Evolutionary conservation across 1,284 basidiomycete species (phyloP), one percentile per base, ranked within the genome.

Genomic region (Anthracocystis panici-leucophaei): DNA sequence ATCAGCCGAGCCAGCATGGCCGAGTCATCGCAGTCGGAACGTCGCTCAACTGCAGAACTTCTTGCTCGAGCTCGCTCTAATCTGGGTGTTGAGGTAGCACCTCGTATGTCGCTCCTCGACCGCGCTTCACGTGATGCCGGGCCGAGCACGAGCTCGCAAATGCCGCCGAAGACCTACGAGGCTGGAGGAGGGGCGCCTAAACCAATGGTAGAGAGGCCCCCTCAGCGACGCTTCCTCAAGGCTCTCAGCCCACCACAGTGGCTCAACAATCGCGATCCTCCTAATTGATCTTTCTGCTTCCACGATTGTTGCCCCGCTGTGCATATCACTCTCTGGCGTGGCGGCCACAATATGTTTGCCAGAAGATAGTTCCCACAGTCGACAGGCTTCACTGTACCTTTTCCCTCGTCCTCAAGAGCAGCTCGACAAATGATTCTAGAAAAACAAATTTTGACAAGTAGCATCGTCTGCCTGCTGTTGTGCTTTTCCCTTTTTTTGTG

Each of bases 151-250:
- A 44, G 53, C 42, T n/a, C 20, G 9, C 54, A 18, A 27, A 20
- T 18, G 29, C 31, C 41, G 23, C 21, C 41, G 2, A 23, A 14
- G 20, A 0, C 23, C 1, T n/a, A 23, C n/a, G 40, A 48, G 38
- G 35, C 20, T 31, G 18, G 40, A 6, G 38, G 2, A 29, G 23
- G 20, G 31, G 5, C 18, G 23, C 21, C 46, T 31, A 21, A 49
- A 14, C n/a, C 41, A 14, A 23, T 57, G 14, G 38, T 6, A 8
- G 50, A 61, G 31, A 54, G 58, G 45, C 62, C 68, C 1, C 45
- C 68, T 35, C 68, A 71, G 29, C 51, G 63, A 38, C 68, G 63
- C 35, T 71, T 71, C 14, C 55, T 65, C 11, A 57, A 38, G 18
- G 12, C 20, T 2, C 50, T 71, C 14, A 40, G 41, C 40, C 23